phyloP scores from a whole-genome alignment of 2,329 filamentous ascomycete genomes.

The Pseudopithomyces chartarum region DNA sequence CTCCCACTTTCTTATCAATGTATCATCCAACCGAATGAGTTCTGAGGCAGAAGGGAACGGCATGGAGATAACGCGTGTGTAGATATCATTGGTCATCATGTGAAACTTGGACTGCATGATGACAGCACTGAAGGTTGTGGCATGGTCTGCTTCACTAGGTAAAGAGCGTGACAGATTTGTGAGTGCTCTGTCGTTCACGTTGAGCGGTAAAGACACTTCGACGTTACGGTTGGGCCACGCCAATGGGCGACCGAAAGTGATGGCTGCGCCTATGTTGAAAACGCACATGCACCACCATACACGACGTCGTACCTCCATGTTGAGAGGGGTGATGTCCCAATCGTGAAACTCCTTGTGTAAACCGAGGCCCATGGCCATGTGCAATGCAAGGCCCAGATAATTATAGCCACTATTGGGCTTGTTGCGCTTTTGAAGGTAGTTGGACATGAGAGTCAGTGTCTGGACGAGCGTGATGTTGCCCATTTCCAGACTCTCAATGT shows the following conservation, averaged over 20 bases:
- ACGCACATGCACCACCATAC: constrained; percentile 49
- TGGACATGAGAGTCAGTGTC: constrained; percentile 53
- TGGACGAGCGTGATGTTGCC: constrained; percentile 57
- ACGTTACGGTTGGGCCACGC: constrained; percentile 11
- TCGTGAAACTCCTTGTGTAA: constrained; percentile 55
- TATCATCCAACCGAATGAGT: constrained; percentile 48
- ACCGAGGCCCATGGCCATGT: constrained; percentile 57
- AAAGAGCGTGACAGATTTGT: constrained; percentile 35
- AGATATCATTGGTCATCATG: constrained; percentile 52
- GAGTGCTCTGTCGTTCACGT: constrained; percentile 23
- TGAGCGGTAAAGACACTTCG: constrained; percentile 15
- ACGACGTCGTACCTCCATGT: constrained; percentile 40
- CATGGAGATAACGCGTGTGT: constrained; percentile 53
- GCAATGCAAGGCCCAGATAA: constrained; percentile 54
- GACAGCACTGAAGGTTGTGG: constrained; percentile 53
- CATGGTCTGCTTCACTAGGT: constrained; percentile 11
- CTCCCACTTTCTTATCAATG: constrained; percentile 48
- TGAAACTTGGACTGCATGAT: constrained; percentile 53
- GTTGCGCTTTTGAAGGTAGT: constrained; percentile 57
- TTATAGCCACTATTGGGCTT: constrained; percentile 59
- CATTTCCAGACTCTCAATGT: constrained; percentile 54
- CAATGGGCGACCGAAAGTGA: constrained; percentile 57
- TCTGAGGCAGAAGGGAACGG: constrained; percentile 50
- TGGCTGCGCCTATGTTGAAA: constrained; percentile 56
- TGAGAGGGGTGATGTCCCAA: constrained; percentile 27